Conservation (phyloP, 768 basidiomycete species). For the Collybia nuda region DNA sequence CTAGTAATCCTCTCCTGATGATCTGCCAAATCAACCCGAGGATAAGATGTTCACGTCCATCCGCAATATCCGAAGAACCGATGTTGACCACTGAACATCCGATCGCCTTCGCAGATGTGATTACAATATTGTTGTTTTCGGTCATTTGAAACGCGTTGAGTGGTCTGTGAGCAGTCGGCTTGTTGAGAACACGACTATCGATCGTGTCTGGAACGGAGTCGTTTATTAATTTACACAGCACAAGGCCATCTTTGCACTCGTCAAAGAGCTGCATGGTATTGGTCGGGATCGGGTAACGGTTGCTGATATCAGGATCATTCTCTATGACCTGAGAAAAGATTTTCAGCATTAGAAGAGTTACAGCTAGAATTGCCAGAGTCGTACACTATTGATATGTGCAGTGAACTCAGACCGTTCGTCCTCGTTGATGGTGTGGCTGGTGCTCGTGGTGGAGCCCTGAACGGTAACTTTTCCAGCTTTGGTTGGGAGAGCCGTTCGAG, state of each 20-base stretch:
- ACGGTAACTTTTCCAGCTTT: constrained; percentile 91
- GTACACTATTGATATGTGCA: constrained; percentile 94
- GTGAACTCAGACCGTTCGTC: constrained; percentile 96
- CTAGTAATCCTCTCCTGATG: constrained; percentile 89
- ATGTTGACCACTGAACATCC: constrained; percentile 99
- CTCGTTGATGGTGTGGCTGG: constrained; percentile 96
- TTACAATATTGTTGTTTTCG: constrained; percentile 99
- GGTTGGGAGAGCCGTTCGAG: constrained; percentile 47
- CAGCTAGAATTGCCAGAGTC: constrained; percentile 23
- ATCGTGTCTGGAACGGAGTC: constrained; percentile 99
- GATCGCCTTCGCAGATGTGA: constrained; percentile 96
- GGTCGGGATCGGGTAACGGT: constrained; percentile 88
- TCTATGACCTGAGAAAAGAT: constrained; percentile 69
- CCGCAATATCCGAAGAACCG: constrained; percentile 88
- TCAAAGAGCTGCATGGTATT: constrained; percentile 99
- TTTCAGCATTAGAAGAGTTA: constrained; percentile 4
- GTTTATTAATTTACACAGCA: constrained; percentile 98
- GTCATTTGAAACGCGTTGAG: constrained; percentile 99
- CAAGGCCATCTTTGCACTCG: constrained; percentile 92
- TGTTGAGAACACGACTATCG: constrained; percentile 97
- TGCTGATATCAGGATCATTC: constrained; percentile 82
- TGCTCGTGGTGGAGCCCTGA: constrained; percentile 92
- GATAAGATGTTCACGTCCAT: constrained; percentile 94
- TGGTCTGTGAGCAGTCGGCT: constrained; percentile 72
- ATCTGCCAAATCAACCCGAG: constrained; percentile 99